Conservation (phyloP, 176 grass and related monocot genomes). For the Oryza rufipogon region DNA sequence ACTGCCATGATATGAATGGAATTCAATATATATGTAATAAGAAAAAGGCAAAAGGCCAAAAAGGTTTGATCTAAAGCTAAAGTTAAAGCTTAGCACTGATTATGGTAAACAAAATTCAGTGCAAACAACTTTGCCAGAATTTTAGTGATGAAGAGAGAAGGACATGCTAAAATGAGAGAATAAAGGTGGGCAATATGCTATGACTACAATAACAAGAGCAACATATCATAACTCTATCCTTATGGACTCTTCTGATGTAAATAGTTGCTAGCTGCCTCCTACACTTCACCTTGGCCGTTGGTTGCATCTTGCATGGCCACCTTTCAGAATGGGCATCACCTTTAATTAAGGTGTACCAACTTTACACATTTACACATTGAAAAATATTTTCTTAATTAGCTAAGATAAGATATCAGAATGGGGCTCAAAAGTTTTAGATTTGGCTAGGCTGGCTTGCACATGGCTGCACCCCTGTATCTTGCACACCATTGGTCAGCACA, state of each 20-base stretch:
- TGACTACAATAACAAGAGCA: not conserved
- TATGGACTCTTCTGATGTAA: not conserved
- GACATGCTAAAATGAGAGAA: not conserved
- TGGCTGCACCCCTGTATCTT: not conserved
- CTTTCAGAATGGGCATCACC: not conserved
- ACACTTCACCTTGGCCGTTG: not conserved
- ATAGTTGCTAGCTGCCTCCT: not conserved
- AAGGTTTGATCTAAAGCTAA: not conserved
- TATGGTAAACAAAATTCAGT: not conserved
- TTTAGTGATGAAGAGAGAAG: not conserved
- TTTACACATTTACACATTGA: not conserved
- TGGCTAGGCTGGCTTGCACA: slow-evolving; percentile 44
- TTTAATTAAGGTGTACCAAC: not conserved
- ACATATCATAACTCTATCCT: not conserved
- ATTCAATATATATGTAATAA: not conserved
- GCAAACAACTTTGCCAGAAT: not conserved
- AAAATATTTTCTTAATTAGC: too few relatives aligned
- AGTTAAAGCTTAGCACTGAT: not conserved
- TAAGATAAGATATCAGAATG: slow-evolving; percentile 7
- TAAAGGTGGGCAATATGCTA: not conserved
- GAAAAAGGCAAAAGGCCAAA: not conserved
- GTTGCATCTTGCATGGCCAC: not conserved
- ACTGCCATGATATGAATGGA: not conserved
- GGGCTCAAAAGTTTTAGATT: not conserved
- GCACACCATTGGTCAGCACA: slow-evolving; percentile 3